These are phyloP conservation scores for Zizania palustris DNA, from an alignment of 202 grass and related monocot species.

Conservation along the genomic window DNA sequence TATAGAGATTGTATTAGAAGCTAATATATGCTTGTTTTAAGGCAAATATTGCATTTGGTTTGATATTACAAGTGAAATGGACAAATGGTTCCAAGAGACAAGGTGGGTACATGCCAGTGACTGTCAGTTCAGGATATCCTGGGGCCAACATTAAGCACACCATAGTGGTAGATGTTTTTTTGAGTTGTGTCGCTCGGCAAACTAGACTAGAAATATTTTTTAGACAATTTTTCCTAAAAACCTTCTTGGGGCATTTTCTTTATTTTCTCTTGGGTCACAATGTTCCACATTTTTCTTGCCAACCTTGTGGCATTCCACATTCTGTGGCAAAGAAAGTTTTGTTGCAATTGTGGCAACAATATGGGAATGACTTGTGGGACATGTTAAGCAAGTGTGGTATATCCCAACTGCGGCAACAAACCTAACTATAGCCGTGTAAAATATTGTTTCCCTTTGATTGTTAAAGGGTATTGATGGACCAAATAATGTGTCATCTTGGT, in stretches of 20 bases:
- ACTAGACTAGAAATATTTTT: background rate
- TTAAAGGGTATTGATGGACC: background rate
- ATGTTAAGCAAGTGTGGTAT: background rate
- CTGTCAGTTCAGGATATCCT: no score
- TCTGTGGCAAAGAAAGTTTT: background rate
- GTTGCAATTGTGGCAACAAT: background rate
- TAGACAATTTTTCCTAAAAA: background rate
- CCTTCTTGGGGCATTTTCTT: background rate
- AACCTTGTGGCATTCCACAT: background rate
- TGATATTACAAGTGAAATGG: background rate
- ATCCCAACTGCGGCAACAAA: background rate
- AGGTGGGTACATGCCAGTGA: background rate
- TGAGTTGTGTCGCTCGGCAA: background rate
- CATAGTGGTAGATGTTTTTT: background rate
- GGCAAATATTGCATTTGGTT: background rate
- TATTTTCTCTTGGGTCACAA: background rate
- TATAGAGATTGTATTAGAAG: background rate
- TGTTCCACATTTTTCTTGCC: background rate
- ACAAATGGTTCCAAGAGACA: background rate
- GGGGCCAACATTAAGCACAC: background rate
- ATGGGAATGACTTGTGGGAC: background rate
- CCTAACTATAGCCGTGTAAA: background rate
- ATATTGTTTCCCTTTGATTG: background rate
- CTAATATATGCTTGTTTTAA: background rate
- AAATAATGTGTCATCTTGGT: background rate